phyloP scores from a whole-genome alignment of 2,329 filamentous ascomycete genomes.

The Periglandula ipomoeae region DNA sequence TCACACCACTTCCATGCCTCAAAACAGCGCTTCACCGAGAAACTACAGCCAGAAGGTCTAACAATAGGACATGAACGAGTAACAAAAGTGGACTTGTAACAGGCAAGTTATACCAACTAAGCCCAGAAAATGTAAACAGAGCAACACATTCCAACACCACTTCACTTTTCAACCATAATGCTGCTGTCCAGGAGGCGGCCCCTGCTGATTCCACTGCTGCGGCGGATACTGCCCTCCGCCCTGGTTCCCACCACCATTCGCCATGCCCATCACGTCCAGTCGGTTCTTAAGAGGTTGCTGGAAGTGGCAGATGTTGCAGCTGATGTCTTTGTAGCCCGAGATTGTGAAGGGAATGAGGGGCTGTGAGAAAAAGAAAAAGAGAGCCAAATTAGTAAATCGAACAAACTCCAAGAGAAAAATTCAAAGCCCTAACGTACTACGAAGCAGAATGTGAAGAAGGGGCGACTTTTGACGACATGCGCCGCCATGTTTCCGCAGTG shows the following conservation, averaged over 20 bases:
- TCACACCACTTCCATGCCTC: no score
- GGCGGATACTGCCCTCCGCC: slow-evolving; percentile 20
- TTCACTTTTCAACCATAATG: slow-evolving; percentile 1
- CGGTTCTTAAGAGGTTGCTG: slow-evolving; percentile 54
- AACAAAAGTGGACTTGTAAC: no score
- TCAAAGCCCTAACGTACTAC: slow-evolving; percentile 36
- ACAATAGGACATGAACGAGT: no score
- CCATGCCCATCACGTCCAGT: slow-evolving; percentile 46
- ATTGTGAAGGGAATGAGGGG: slow-evolving; percentile 64
- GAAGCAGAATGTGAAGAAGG: slow-evolving; percentile 76
- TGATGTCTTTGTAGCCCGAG: slow-evolving; percentile 58
- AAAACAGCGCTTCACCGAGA: no score
- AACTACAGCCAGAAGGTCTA: background rate
- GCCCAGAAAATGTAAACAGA: background rate
- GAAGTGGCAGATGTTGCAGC: slow-evolving; percentile 70
- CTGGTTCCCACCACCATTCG: slow-evolving; percentile 25
- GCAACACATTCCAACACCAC: background rate
- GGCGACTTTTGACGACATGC: slow-evolving; percentile 51
- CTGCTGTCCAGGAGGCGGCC: background rate
- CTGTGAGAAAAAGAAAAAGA: slow-evolving; percentile 22
- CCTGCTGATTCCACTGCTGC: slow-evolving; percentile 14
- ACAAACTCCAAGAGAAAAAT: background rate
- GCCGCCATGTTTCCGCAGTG: slow-evolving; percentile 58
- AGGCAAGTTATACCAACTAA: no score
- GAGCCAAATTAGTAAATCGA: background rate